Conservation (phyloP, 805 yeast genomes). For the Priceomyces medius region DNA sequence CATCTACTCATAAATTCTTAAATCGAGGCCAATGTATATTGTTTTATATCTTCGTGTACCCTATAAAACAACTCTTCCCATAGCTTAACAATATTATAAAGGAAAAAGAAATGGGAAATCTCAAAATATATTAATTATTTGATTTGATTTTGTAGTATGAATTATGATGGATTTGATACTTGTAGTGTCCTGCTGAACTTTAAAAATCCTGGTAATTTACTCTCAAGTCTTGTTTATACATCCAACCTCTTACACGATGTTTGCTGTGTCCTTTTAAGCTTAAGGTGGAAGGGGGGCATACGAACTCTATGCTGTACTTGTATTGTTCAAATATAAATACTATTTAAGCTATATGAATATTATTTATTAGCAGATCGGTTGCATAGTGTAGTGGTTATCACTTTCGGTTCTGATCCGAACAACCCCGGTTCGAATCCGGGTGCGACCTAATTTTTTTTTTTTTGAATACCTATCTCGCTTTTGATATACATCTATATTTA, state of each 20-base stretch:
- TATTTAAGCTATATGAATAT: not conserved
- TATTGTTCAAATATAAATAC: too few relatives aligned
- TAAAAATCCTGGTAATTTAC: too few relatives aligned
- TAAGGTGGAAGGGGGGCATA: too few relatives aligned
- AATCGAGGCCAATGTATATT: conserved; percentile 2
- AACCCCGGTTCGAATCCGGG: conserved; percentile 89
- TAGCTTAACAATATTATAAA: conserved; percentile 8
- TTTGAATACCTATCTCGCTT: not conserved
- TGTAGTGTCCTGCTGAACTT: too few relatives aligned
- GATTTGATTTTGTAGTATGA: not conserved
- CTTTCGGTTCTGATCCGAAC: conserved; percentile 79
- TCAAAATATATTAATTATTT: conserved; percentile 5
- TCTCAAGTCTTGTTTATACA: too few relatives aligned
- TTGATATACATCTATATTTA: not conserved
- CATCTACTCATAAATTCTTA: conserved; percentile 4
- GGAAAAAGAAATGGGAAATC: conserved; percentile 10
- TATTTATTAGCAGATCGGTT: conserved; percentile 19
- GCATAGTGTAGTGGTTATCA: conserved; percentile 81
- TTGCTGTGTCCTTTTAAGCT: too few relatives aligned
- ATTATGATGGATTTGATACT: too few relatives aligned
- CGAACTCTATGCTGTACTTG: too few relatives aligned
- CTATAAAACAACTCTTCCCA: conserved; percentile 8
- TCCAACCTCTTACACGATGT: too few relatives aligned
- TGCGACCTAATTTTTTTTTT: conserved; percentile 50
- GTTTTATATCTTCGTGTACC: conserved; percentile 10